Base-by-base conservation (phyloP, 2,329 filamentous ascomycete species). In the Graphilbum ipis-grandicollis region DNA sequence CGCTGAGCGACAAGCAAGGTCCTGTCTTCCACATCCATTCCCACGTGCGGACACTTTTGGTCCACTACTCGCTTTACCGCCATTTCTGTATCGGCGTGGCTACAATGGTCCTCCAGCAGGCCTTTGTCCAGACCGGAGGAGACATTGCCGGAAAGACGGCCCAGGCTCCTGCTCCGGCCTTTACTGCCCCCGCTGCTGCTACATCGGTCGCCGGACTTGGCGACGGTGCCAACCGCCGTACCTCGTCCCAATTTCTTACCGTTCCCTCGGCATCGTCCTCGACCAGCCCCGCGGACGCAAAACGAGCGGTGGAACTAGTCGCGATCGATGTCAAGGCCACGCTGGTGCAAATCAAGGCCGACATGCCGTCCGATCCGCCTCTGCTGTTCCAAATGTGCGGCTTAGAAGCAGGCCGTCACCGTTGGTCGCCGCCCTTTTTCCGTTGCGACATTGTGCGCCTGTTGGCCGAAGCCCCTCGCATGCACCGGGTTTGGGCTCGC, bases 11-110 rank as follows among this genome's bases (percentile, higher is more conserved):
- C 53, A 72, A 72, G 22, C 82, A 93, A 49, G 88, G 86, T 0
- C 81, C 85, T 0, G 66, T 93, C 6, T 82, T 94, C 50, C 84
- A 96, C 50, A 58, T 96, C 31, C 84, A 92, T 46, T 80, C 83
- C 0, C 72, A 80, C 36, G 68, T 90, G 17, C 79, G 79, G 46
- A 83, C 80, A 6, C 58, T 98, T 2, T 73, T 82, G 42, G 50
- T 93, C 8, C 79, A 92, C 35, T 96, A 96, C 52, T 98, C 92
- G 1, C 68, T 98, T 0, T 93, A 92, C 53, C 78, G 86, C 4
- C 86, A 93, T 52, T 98, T 94, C 51, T 79, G 86, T 1, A 67
- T 92, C 19, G 81, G 84, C 1, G 75, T 96, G 41, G 90, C 88
- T 9, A 61, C 69, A 19, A 76, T 75, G 51, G 82, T 92, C 3